Evolutionary conservation across 192 early-diverging fungal genomes (phyloP).

Genomic region (Lunasporangiospora selenospora): DNA sequence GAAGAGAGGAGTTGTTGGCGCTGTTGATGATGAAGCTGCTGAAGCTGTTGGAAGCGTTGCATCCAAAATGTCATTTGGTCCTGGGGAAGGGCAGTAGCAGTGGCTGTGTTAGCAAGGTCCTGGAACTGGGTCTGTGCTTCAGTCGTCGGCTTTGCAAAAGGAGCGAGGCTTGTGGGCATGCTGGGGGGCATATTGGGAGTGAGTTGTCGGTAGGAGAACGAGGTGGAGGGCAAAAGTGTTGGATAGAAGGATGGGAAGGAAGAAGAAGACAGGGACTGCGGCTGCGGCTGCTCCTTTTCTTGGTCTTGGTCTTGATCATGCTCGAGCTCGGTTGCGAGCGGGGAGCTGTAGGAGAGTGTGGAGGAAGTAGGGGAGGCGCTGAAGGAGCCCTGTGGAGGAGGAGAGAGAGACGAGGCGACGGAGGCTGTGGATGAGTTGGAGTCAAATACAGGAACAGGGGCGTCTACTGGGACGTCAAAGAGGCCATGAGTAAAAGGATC

Average conservation of each 20-base stretch:
- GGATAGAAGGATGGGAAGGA: conserved; percentile 16
- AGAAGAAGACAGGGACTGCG: not conserved
- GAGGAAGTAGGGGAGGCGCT: conserved; percentile 9
- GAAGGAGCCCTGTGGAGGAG: conserved; percentile 6
- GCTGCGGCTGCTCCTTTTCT: conserved; percentile 6
- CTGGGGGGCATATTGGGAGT: conserved; percentile 39
- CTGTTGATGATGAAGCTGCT: conserved; percentile 30
- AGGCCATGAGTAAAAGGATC: too few species aligned
- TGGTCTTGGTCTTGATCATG: conserved; percentile 8
- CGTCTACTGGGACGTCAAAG: too few species aligned
- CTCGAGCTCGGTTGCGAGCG: conserved; percentile 2
- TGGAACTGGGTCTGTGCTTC: conserved; percentile 3
- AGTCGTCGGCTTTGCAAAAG: not conserved
- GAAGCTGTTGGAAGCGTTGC: conserved; percentile 45
- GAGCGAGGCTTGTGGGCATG: conserved; percentile 12
- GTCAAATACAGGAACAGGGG: too few species aligned
- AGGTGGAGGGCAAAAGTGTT: conserved; percentile 22
- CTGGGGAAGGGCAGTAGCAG: conserved; percentile 3
- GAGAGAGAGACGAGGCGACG: conserved; percentile 10
- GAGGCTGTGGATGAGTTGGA: not conserved
- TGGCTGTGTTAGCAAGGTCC: not conserved
- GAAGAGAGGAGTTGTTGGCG: conserved; percentile 26
- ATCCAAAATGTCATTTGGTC: conserved; percentile 24
- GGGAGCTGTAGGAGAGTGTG: conserved; percentile 10
- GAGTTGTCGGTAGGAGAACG: conserved; percentile 38